phyloP scores from a whole-genome alignment of 2,329 filamentous ascomycete genomes.

The Ustilaginoidea virens region DNA sequence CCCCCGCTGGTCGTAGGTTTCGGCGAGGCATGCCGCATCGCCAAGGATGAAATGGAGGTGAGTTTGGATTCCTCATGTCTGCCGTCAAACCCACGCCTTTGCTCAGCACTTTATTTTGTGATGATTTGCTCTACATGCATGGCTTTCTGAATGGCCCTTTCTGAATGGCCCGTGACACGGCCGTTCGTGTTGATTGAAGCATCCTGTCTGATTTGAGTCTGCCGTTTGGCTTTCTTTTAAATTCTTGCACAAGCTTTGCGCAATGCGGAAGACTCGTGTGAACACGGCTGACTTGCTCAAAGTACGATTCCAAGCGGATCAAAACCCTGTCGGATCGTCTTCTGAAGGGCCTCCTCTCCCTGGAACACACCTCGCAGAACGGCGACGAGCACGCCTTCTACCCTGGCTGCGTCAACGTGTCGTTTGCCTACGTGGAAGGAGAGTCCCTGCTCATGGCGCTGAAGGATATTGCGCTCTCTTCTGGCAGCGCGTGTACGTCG shows the following conservation, averaged over 20 bases:
- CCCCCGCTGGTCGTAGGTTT: slow-evolving; percentile 83
- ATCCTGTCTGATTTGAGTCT: slow-evolving; percentile 42
- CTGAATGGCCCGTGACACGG: slow-evolving; percentile 56
- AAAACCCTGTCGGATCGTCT: slow-evolving; percentile 70
- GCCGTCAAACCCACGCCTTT: slow-evolving; percentile 1
- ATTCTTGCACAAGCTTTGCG: too few relatives aligned
- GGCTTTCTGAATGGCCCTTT: slow-evolving; percentile 71
- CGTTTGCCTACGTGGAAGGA: slow-evolving; percentile 95
- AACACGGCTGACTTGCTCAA: slow-evolving; percentile 12
- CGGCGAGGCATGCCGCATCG: slow-evolving; percentile 87
- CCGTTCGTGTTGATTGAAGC: slow-evolving; percentile 46
- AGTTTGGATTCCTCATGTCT: slow-evolving; percentile 21
- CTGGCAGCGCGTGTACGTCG: slow-evolving; percentile 91
- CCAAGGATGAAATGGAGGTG: slow-evolving; percentile 81
- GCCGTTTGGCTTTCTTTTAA: too few relatives aligned
- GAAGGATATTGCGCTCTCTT: slow-evolving; percentile 94
- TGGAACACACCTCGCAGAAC: slow-evolving; percentile 90
- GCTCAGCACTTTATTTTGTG: slow-evolving; percentile 24
- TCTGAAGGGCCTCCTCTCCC: slow-evolving; percentile 62
- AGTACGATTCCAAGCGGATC: slow-evolving; percentile 90
- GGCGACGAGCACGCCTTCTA: slow-evolving; percentile 75
- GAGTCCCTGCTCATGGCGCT: slow-evolving; percentile 96
- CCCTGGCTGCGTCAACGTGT: slow-evolving; percentile 94
- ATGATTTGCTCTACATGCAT: slow-evolving; percentile 83
- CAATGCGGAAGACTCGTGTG: too few relatives aligned